Conservation (phyloP, 106 monocot genomes). For the Cymbidium sinense region DNA sequence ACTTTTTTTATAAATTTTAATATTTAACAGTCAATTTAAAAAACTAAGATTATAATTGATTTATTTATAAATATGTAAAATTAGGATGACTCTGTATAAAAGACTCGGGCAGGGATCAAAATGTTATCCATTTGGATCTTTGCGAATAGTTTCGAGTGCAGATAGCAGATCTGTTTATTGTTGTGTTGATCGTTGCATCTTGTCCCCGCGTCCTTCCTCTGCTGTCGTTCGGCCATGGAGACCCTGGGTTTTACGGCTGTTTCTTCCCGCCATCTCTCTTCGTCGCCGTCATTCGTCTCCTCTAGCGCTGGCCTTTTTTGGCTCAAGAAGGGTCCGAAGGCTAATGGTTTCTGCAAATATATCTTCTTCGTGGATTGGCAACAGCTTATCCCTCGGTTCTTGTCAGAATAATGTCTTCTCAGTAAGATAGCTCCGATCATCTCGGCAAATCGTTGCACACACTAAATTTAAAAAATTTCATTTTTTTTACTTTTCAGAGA, state of each 20-base stretch:
- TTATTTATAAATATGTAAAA: no score
- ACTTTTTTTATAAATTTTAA: no score
- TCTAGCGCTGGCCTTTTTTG: slow-evolving; percentile 1
- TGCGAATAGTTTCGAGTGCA: no score
- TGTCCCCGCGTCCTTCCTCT: background rate
- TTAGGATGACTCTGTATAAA: no score
- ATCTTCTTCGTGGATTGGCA: slow-evolving; percentile 23
- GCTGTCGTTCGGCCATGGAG: slow-evolving; percentile 32
- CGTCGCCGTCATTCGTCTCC: slow-evolving; percentile 4
- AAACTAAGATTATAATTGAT: no score
- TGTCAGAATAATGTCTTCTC: slow-evolving; percentile 28
- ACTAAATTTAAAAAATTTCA: background rate
- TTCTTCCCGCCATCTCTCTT: slow-evolving; percentile 26
- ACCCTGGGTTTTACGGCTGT: slow-evolving; percentile 23
- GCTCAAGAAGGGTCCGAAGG: slow-evolving; percentile 1
- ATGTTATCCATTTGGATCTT: no score
- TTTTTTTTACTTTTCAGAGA: slow-evolving; percentile 24
- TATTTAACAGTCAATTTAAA: no score
- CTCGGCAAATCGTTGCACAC: background rate
- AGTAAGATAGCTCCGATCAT: slow-evolving; percentile 20
- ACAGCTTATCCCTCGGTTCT: slow-evolving; percentile 23
- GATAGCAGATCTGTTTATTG: background rate
- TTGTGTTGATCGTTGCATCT: background rate
- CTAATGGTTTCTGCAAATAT: slow-evolving; percentile 13
- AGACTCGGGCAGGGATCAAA: background rate